Base-by-base conservation (phyloP, 2,329 filamentous ascomycete genomes). In the Sclerotinia spermophila region DNA sequence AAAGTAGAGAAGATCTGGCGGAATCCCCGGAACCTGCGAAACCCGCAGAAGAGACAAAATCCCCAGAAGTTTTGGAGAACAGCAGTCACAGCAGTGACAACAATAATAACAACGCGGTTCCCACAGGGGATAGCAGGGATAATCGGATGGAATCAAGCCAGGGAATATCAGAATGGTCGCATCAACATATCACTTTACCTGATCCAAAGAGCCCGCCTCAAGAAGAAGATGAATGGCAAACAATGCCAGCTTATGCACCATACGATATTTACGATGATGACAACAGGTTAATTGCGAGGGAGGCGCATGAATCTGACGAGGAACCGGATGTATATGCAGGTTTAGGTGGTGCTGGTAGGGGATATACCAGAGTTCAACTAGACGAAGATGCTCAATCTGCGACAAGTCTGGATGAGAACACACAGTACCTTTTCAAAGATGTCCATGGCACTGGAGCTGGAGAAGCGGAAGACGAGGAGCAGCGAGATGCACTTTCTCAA, bases 191-290 rank as follows among this genome's bases (percentile, higher is more conserved):
- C 64, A 86, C 89, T 15, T 84, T 88, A 73, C 84, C 56, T 17
- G 78, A 86, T 55, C 83, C 87, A 19, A 82, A 82, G 86, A 60
- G 82, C 84, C 69, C 72, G 19, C 81, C 86, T 3, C 83, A 87
- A 17, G 88, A 88, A 8, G 91, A 91, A n/a, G 89, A 83, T 1
- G 88, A 86, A 67, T 99, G 96, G 96, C 93, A 97, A 82, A 87
- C 89, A 3, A 99, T 99, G 96, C 96, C 95, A 2, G 89, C 96
- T 1, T 93, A 94, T 78, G 96, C 94, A 11, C 91, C 91, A 51
- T 96, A 96, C 79, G 95, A 98, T 81, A 92, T 97, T 75, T 99
- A 98, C 80, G 93, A 99, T 79, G 96, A 99, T 77, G 90, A 97
- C 79, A 92, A 97, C 75, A 92, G 87, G 75, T 85, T 99, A 40